Evolutionary conservation across 257 asterid genomes (phyloP), one percentile per base, ranked within the genome.

Genomic region (Cruciata laevipes): DNA sequence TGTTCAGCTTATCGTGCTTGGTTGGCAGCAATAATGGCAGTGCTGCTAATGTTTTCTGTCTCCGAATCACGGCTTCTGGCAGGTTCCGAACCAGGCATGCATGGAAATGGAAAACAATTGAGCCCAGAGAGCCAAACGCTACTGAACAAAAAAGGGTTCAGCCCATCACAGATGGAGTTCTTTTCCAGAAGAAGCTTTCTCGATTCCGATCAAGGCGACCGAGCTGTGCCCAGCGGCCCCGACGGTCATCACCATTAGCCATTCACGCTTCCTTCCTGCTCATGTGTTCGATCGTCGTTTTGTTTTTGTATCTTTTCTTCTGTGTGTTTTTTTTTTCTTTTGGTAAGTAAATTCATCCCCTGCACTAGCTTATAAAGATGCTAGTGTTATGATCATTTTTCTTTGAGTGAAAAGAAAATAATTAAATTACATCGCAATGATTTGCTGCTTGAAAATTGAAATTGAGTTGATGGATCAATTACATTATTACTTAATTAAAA

Each of bases 181-280:
- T 75, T 67, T 35, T 72, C 33, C 61, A 77, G 80, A 64, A 77
- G 80, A 64, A 77, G 89, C 47, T 66, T 81, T 21, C 70, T 81
- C 3, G 61, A 67, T 47, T 49, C 27, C 0, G 71, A 30, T 18
- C 70, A 30, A 21, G 69, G 37, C 7, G 80, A 81, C 23, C 74
- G 79, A 56, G 73, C 27, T 38, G 80, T 73, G 25, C 89, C 89
- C 0, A 69, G 77, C 12, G 89, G 89, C 2, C 89, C 89, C 10
- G 83, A 83, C 32, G 74, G 80, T 67, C 80, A 81, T 18, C 88
- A 83, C 61, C 84, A 83, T 64, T 58, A 66, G 65, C 40, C 30
- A 27, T 27, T 27, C 30, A 27, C 30, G 30, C 30, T 27, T 27
- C 2, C 30, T 27, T 27, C 2, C 30, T 42, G 16, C 5, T 14